Conservation (phyloP, 2,329 filamentous ascomycete species). For the Stagonosporopsis tanaceti region DNA sequence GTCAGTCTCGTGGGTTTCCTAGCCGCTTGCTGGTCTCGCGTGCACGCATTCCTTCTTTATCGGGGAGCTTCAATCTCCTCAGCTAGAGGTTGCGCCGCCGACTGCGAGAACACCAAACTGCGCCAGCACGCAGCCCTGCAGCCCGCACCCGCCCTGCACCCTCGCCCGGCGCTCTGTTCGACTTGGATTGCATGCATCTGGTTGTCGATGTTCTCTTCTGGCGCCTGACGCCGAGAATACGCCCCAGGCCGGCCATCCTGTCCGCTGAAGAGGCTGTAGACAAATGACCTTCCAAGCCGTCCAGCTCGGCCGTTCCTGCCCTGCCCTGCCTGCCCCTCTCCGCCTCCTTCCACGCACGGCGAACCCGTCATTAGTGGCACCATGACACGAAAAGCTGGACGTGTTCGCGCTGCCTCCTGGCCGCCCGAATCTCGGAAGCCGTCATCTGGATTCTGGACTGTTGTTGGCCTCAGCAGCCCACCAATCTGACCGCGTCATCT, state of each 20-base stretch:
- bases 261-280: slow-evolving; percentile 13
- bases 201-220: neutral
- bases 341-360: slow-evolving; percentile 12
- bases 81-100: slow-evolving; percentile 14
- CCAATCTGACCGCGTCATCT: slow-evolving; percentile 18
- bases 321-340: slow-evolving; percentile 14
- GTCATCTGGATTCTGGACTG: slow-evolving; percentile 4
- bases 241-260: slow-evolving; percentile 1
- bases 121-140: neutral
- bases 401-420: slow-evolving; percentile 6
- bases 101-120: slow-evolving; percentile 7
- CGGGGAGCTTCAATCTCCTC: slow-evolving; percentile 9
- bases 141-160: slow-evolving; percentile 4
- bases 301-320: slow-evolving; percentile 10
- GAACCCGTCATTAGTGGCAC: slow-evolving; percentile 9
- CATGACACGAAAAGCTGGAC: slow-evolving; percentile 3
- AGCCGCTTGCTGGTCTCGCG: slow-evolving; percentile 7
- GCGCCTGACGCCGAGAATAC: neutral
- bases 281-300: slow-evolving; percentile 4
- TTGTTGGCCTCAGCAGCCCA: slow-evolving; percentile 12
- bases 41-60: slow-evolving; percentile 14
- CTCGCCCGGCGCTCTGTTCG: neutral
- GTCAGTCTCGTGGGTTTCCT: slow-evolving; percentile 18
- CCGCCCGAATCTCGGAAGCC: slow-evolving; percentile 11
- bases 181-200: neutral